Percentiles rank a stretch among this genome's conserved stretches.
Conservation (phyloP, 106 monocot species). For the Allium cepa region DNA sequence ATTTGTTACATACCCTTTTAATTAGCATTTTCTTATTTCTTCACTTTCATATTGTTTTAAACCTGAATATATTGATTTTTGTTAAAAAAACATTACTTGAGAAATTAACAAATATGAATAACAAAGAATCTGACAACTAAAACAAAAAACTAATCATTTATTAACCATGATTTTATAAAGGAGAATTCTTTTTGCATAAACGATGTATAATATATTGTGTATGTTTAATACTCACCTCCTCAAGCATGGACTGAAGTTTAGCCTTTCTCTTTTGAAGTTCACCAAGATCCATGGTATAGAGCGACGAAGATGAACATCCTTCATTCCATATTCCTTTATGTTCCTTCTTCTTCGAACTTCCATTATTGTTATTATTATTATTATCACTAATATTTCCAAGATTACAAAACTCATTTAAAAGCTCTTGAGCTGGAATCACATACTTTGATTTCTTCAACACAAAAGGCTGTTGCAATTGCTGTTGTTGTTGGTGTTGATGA, state of each 20-base stretch:
- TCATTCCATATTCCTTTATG: constrained; percentile 5
- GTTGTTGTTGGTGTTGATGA: not conserved
- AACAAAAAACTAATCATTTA: not conserved
- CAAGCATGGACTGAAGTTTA: constrained; percentile 46
- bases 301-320: constrained; percentile 15
- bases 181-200: not conserved
- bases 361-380: not conserved
- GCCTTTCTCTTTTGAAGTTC: constrained; percentile 58
- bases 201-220: not conserved
- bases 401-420: constrained; percentile 49
- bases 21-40: not conserved
- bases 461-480: constrained; percentile 7
- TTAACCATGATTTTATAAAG: not conserved
- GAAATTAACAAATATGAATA: not conserved
- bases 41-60: not conserved
- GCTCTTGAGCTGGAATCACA: constrained; percentile 38
- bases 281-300: constrained; percentile 42
- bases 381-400: constrained; percentile 13
- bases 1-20: not conserved
- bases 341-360: not conserved
- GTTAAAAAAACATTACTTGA: not conserved
- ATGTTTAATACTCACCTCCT: constrained; percentile 32
- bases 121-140: too few relatives aligned
- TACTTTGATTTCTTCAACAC: constrained; percentile 38
- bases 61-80: not conserved